Evolutionary conservation across 805 yeast species (phyloP).

Genomic region (Diddensiella santjacobensis): DNA sequence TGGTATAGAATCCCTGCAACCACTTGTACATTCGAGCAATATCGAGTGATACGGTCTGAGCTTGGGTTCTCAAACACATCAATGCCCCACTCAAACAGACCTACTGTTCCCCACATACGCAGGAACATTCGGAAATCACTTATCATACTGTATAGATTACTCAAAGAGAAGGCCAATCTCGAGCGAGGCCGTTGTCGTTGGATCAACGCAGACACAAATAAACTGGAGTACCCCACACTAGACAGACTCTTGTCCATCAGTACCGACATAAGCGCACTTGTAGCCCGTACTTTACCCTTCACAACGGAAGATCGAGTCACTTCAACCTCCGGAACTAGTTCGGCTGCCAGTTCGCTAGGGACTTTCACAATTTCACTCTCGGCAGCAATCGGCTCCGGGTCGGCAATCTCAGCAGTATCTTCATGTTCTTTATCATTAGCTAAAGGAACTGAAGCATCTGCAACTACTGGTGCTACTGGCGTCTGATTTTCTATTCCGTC

Average conservation of each 20-base stretch:
- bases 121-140: slow-evolving; percentile 37
- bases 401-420: background rate
- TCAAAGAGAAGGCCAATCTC: slow-evolving; percentile 6
- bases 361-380: background rate
- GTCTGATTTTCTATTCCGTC: background rate
- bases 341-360: background rate
- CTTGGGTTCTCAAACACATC: slow-evolving; percentile 31
- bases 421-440: background rate
- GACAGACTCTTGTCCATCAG: slow-evolving; percentile 16
- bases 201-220: slow-evolving; percentile 11
- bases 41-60: slow-evolving; percentile 29
- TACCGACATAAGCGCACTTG: slow-evolving; percentile 2
- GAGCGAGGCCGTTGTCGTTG: background rate
- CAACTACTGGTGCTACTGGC: background rate
- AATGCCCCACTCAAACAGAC: slow-evolving; percentile 36
- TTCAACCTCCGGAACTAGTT: background rate
- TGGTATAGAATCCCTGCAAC: slow-evolving; percentile 37
- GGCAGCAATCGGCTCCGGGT: background rate
- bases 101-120: slow-evolving; percentile 37
- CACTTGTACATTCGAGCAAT: slow-evolving; percentile 34
- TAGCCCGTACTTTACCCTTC: background rate
- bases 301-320: background rate
- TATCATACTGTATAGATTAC: slow-evolving; percentile 25
- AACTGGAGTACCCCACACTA: slow-evolving; percentile 16
- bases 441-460: background rate